These are phyloP conservation scores for Penicillium samsonianum DNA, from an alignment of 495 filamentous ascomycete genomes.

Conservation along the genomic window DNA sequence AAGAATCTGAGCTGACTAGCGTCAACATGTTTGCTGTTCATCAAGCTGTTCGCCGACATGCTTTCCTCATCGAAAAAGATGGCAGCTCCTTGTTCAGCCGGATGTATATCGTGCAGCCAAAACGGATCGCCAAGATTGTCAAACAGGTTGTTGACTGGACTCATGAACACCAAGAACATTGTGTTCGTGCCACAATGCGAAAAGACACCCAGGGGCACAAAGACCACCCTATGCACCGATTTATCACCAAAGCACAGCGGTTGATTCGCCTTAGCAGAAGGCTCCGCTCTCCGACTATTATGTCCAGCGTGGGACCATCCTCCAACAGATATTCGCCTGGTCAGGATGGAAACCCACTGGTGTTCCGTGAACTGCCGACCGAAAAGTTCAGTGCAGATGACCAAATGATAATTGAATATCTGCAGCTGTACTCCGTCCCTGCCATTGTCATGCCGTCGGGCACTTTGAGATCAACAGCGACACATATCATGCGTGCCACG, in stretches of 20 bases:
- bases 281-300: conserved; percentile 57
- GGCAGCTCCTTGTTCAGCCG: conserved; percentile 42
- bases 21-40: conserved; percentile 69
- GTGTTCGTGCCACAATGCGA: conserved; percentile 30
- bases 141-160: conserved; percentile 56
- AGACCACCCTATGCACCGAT: conserved; percentile 51
- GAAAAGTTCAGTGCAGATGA: conserved; percentile 48
- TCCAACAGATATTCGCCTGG: conserved; percentile 39
- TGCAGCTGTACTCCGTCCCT: conserved; percentile 60
- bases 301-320: conserved; percentile 55
- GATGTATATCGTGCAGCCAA: conserved; percentile 52
- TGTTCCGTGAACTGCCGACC: conserved; percentile 45
- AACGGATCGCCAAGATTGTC: conserved; percentile 44
- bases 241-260: conserved; percentile 63
- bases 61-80: conserved; percentile 52
- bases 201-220: conserved; percentile 21
- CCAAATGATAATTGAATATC: conserved; percentile 62
- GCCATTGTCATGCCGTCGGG: conserved; percentile 53
- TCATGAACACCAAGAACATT: conserved; percentile 56
- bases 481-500: conserved; percentile 70
- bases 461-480: conserved; percentile 60
- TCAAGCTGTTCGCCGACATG: conserved; percentile 47
- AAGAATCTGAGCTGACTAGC: conserved; percentile 46
- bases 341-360: conserved; percentile 32
- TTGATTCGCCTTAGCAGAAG: conserved; percentile 69